Conservation (phyloP, 495 filamentous ascomycete genomes). For the Trichoderma virens region DNA sequence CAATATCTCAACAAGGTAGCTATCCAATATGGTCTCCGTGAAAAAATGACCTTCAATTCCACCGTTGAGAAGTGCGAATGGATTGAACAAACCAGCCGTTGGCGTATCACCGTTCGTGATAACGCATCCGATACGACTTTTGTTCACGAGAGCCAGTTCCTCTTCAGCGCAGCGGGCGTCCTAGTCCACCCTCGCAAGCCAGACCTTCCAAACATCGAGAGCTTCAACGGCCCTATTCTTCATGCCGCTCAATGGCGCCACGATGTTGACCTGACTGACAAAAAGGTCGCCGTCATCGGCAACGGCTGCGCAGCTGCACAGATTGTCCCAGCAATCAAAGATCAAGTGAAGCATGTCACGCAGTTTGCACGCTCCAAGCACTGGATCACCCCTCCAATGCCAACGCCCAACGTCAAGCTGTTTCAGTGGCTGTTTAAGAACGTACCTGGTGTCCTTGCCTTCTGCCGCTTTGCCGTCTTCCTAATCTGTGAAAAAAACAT, state of each 20-base stretch:
- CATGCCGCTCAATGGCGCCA: slow-evolving; percentile 46
- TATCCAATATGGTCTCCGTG: slow-evolving; percentile 16
- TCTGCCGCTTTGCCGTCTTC: slow-evolving; percentile 18
- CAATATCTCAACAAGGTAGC: slow-evolving; percentile 22
- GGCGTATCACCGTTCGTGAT: not conserved
- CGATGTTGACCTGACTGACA: slow-evolving; percentile 33
- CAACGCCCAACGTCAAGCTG: slow-evolving; percentile 17
- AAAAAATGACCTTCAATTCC: slow-evolving; percentile 1
- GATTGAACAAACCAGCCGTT: not conserved
- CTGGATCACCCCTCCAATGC: slow-evolving; percentile 29
- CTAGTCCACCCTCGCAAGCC: slow-evolving; percentile 37
- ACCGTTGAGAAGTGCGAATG: not conserved
- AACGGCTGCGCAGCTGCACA: slow-evolving; percentile 37
- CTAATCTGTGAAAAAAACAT: slow-evolving; percentile 17
- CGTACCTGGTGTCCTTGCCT: slow-evolving; percentile 20
- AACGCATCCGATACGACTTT: not conserved
- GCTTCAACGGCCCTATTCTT: slow-evolving; percentile 35
- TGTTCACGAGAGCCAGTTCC: slow-evolving; percentile 14
- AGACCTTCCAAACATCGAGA: slow-evolving; percentile 33
- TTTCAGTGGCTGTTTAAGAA: slow-evolving; percentile 20
- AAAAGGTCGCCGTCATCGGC: slow-evolving; percentile 31
- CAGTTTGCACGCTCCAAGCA: slow-evolving; percentile 28
- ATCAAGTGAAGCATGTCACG: slow-evolving; percentile 22
- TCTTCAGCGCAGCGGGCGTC: slow-evolving; percentile 16
- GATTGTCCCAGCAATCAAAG: slow-evolving; percentile 39